These are phyloP conservation scores for Mycosarcoma mackinlayi DNA, from an alignment of 1,284 basidiomycete genomes.

Conservation along the genomic window DNA sequence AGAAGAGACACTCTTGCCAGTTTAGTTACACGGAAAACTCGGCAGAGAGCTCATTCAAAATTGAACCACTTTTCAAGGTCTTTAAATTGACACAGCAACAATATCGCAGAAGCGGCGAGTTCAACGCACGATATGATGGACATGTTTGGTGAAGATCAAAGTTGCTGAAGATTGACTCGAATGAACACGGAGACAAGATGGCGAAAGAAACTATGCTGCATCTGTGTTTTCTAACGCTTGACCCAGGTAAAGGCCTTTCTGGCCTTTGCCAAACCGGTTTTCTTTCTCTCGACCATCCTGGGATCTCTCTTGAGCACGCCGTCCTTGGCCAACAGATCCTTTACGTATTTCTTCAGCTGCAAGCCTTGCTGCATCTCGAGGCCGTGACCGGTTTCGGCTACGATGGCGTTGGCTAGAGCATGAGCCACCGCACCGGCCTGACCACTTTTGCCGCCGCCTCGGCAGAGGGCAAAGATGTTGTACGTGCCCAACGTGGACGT, in stretches of 20 bases:
- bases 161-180: neutral
- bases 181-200: neutral
- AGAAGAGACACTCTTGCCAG: too few species aligned
- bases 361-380: slow-evolving; percentile 54
- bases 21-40: too few species aligned
- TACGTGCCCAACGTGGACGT: slow-evolving; percentile 88
- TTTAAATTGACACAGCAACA: too few species aligned
- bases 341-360: slow-evolving; percentile 40
- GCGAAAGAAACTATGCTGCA: too few species aligned
- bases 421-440: slow-evolving; percentile 90
- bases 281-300: slow-evolving; percentile 97
- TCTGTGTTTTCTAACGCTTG: slow-evolving; percentile 77
- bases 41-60: too few species aligned
- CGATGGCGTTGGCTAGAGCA: slow-evolving; percentile 83
- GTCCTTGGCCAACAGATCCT: slow-evolving; percentile 80
- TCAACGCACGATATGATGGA: too few species aligned
- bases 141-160: too few species aligned
- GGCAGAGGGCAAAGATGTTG: slow-evolving; percentile 87
- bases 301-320: slow-evolving; percentile 90
- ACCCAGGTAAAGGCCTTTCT: slow-evolving; percentile 85
- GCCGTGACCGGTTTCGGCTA: slow-evolving; percentile 40
- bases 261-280: slow-evolving; percentile 90
- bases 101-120: too few species aligned
- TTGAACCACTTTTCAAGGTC: too few species aligned
- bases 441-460: slow-evolving; percentile 88